These are phyloP conservation scores for Monotropa hypopitys DNA, from an alignment of 179 eudicot genomes.

Conservation along the genomic window DNA sequence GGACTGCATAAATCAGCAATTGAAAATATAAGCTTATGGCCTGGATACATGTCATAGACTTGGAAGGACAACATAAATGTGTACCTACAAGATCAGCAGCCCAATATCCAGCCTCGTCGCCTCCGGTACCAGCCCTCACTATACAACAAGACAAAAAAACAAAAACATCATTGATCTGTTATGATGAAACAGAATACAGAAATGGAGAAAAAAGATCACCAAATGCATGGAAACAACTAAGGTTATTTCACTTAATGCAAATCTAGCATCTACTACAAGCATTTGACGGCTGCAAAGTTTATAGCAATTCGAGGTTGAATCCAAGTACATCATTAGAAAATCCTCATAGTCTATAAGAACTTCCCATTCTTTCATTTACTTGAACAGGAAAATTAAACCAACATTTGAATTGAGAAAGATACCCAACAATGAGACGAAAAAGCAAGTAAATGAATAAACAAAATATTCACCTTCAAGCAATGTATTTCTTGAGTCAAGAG, in stretches of 20 bases:
- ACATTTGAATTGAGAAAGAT: background rate
- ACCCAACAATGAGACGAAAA: background rate
- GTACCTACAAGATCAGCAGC: constrained; percentile 99
- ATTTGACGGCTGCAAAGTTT: background rate
- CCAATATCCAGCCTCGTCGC: constrained; percentile 99
- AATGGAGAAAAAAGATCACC: background rate
- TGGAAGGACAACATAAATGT: constrained; percentile 28
- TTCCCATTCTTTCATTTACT: background rate
- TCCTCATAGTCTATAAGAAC: background rate
- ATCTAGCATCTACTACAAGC: background rate
- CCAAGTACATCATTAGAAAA: background rate
- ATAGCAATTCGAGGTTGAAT: background rate
- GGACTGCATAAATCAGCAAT: too few relatives aligned
- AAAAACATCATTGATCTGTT: background rate
- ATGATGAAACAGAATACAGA: background rate
- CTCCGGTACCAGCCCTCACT: constrained; percentile 99
- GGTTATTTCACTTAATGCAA: background rate
- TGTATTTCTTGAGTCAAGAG: constrained; percentile 86
- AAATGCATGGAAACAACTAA: constrained; percentile 1
- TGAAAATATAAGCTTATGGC: background rate
- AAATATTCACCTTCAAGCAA: constrained; percentile 76
- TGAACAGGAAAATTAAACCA: background rate
- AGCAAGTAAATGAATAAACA: background rate
- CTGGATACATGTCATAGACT: background rate
- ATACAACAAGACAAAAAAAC: constrained; percentile 17